These are phyloP conservation scores for Sporothrix inflata DNA, from an alignment of 2,329 filamentous ascomycete genomes.

Conservation along the genomic window DNA sequence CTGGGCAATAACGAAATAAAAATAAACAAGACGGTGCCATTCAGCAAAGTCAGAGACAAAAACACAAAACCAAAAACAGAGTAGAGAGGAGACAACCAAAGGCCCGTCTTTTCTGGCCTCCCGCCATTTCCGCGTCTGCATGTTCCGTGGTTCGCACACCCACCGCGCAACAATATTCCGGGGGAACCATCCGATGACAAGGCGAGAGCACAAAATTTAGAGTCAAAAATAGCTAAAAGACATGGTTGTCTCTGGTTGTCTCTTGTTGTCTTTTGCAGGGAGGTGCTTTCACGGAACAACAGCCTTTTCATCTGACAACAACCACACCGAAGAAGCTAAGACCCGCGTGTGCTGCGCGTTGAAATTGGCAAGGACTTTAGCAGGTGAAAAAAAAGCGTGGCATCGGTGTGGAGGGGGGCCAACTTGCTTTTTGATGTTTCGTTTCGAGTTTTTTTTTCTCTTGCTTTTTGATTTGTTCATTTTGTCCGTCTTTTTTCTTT, in stretches of 20 bases:
- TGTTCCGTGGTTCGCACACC: slow-evolving; percentile 17
- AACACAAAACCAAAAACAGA: neutral
- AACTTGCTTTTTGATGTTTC: slow-evolving; percentile 9
- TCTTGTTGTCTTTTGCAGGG: neutral
- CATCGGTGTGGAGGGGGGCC: neutral
- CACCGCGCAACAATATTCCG: slow-evolving; percentile 12
- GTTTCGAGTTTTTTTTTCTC: neutral
- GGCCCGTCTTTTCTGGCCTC: neutral
- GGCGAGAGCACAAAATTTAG: neutral
- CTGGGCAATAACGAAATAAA: slow-evolving; percentile 6
- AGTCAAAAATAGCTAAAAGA: neutral
- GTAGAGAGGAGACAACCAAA: neutral
- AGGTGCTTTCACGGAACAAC: slow-evolving; percentile 1
- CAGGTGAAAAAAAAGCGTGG: slow-evolving; percentile 5
- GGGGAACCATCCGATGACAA: slow-evolving; percentile 19
- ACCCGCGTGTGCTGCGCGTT: neutral
- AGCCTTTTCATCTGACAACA: slow-evolving; percentile 4
- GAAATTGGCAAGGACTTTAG: slow-evolving; percentile 20
- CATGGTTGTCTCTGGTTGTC: neutral
- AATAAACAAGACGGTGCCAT: slow-evolving; percentile 1
- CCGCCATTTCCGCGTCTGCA: slow-evolving; percentile 18
- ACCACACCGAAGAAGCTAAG: slow-evolving; percentile 7
- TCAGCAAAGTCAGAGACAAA: neutral
- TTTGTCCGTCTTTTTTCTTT: neutral
- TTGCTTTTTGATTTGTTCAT: slow-evolving; percentile 10